Evolutionary conservation across 176 grass and related monocot species (phyloP).

Genomic region (Zea luxurians): DNA sequence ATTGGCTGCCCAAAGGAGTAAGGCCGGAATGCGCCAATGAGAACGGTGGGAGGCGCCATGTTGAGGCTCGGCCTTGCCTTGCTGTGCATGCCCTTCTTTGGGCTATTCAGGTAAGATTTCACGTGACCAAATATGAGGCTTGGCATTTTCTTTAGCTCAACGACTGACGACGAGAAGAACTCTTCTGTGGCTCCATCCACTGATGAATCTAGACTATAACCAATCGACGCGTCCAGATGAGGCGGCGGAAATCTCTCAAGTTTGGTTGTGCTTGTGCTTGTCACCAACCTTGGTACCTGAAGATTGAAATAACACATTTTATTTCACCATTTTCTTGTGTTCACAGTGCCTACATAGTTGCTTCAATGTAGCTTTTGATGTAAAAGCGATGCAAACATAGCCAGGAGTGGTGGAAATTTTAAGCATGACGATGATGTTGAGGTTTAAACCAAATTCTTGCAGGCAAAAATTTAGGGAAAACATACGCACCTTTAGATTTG

Average conservation of each 20-base stretch:
- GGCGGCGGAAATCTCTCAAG: conserved; percentile 89
- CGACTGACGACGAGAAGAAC: conserved; percentile 59
- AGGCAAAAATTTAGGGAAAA: conserved; percentile 9
- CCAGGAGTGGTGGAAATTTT: not conserved
- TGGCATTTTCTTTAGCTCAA: conserved; percentile 53
- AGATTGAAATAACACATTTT: conserved; percentile 26
- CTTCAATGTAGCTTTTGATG: not conserved
- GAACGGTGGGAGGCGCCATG: conserved; percentile 55
- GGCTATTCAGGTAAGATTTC: conserved; percentile 57
- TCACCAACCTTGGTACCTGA: conserved; percentile 74
- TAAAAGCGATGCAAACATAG: not conserved
- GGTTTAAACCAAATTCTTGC: not conserved
- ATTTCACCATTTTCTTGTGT: not conserved
- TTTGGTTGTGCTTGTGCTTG: conserved; percentile 69
- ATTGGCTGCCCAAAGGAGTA: conserved; percentile 60
- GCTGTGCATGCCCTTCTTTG: conserved; percentile 40
- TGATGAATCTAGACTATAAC: conserved; percentile 43
- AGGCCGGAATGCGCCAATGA: conserved; percentile 71
- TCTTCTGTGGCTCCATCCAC: conserved; percentile 44
- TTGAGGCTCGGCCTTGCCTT: conserved; percentile 57
- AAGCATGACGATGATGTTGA: not conserved
- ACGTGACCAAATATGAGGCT: conserved; percentile 47
- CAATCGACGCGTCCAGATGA: conserved; percentile 85
- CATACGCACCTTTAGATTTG: conserved; percentile 50
- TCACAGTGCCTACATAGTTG: not conserved